phyloP scores from a whole-genome alignment of 2,329 filamentous ascomycete species.

The Fusarium sp. region DNA sequence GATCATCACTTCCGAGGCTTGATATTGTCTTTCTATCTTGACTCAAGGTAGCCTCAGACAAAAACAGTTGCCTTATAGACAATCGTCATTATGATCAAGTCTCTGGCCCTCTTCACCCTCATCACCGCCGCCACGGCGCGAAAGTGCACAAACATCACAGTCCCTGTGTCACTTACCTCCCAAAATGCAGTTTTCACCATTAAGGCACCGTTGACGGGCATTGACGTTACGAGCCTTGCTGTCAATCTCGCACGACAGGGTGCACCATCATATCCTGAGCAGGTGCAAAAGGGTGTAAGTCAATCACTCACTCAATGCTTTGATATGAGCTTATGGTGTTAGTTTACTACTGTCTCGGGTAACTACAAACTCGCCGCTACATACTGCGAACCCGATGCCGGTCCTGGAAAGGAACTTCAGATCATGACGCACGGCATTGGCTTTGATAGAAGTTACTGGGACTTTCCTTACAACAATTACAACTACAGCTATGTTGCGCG shows the following conservation, averaged over 20 bases:
- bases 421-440: conserved; percentile 55
- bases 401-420: conserved; percentile 50
- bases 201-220: conserved; percentile 57
- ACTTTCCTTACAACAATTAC: conserved; percentile 63
- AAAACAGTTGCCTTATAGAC: not conserved
- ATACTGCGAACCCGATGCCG: conserved; percentile 66
- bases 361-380: conserved; percentile 67
- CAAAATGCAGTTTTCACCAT: conserved; percentile 64
- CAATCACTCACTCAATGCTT: not conserved
- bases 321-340: not conserved
- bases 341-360: conserved; percentile 61
- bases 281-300: conserved; percentile 56
- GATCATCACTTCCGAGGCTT: conserved; percentile 7
- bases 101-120: conserved; percentile 37
- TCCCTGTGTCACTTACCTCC: conserved; percentile 64
- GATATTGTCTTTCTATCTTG: not conserved
- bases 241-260: conserved; percentile 59
- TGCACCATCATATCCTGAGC: conserved; percentile 56
- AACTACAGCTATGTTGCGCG: conserved; percentile 70
- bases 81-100: conserved; percentile 34
- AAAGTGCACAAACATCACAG: conserved; percentile 59
- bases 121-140: conserved; percentile 46
- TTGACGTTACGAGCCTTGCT: conserved; percentile 66
- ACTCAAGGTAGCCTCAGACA: not conserved
- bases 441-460: conserved; percentile 66